Evolutionary conservation across 1,284 basidiomycete genomes (phyloP), one percentile per base, ranked within the genome.

Genomic region (Ceratobasidium sp.): DNA sequence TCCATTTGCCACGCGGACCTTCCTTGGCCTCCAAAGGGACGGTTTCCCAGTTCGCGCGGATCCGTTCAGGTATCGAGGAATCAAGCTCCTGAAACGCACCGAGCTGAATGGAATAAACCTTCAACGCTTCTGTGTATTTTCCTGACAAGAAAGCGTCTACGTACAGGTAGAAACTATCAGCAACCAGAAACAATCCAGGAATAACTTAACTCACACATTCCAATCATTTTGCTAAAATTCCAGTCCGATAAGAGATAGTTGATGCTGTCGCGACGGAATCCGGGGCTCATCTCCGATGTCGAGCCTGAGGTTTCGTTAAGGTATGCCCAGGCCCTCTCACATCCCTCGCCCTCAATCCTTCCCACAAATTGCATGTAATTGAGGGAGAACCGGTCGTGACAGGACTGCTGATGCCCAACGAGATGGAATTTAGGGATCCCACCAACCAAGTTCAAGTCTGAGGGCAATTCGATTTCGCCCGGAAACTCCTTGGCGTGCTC

Each of bases 351-450:
- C n/a, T 62, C 59, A 9, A 62, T 21, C 14, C 43, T 16, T 2
- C 59, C 59, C 7, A 46, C 38, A 18, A 3, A 28, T 9, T 5
- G n/a, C 43, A 44, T 62, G 13, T 46, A 44, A 16, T 62, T 62
- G n/a, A 62, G 21, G 5, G 59, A 62, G 28, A 41, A 46, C 11
- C 59, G 41, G 14, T 41, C 23, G 13, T 46, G 18, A 18, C 59
- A 62, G 1, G 32, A 1, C 30, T 62, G 38, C 6, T 43, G 21
- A 23, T 62, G 59, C 16, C 41, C 38, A n/a, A 18, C 16, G 1
- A 62, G 8, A 26, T 62, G 59, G 14, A 62, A 62, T 16, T 66
- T 66, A 1, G 63, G 63, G 21, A 66, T 32, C 6, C 28, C 63
- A 1, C 47, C 63, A 7, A 66, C 18, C 14, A 66, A 32, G 6